Evolutionary conservation across 441 rosid genomes (phyloP).

Genomic region (Jatropha podagrica): DNA sequence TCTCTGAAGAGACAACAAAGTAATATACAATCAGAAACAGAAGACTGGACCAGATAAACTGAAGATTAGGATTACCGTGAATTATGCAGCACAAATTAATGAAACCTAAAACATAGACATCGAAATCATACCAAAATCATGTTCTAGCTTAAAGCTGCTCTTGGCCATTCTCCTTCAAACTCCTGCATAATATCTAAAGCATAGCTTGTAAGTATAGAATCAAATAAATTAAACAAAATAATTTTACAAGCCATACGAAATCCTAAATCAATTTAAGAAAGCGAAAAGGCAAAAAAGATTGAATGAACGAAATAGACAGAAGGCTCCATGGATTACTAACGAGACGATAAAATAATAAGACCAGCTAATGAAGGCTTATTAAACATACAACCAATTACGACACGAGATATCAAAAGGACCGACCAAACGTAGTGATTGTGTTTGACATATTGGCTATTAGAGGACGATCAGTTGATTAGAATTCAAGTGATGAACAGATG

Average conservation of each 20-base stretch:
- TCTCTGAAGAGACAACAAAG: slow-evolving; percentile 37
- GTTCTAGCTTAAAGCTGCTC: slow-evolving; percentile 72
- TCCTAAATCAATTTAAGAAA: not conserved
- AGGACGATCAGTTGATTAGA: not conserved
- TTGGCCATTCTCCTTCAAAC: slow-evolving; percentile 43
- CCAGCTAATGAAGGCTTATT: not conserved
- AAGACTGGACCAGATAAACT: not conserved
- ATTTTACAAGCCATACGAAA: not conserved
- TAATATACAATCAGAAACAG: not conserved
- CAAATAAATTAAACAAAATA: not conserved
- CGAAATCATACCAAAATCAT: slow-evolving; percentile 56
- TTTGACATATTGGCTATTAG: not conserved
- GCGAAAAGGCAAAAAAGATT: not conserved
- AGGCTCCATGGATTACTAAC: not conserved
- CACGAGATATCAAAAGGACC: not conserved
- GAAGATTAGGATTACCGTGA: not conserved
- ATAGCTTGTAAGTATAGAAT: too few species aligned
- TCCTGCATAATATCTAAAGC: slow-evolving; percentile 14
- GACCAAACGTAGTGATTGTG: not conserved
- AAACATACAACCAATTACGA: not conserved
- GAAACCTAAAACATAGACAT: not conserved
- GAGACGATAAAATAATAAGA: not conserved
- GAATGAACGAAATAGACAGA: not conserved
- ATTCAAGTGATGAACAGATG: not conserved
- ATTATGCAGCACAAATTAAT: not conserved